Base-by-base conservation (phyloP, 208 protist genomes). In the Spongospora subterranea region DNA sequence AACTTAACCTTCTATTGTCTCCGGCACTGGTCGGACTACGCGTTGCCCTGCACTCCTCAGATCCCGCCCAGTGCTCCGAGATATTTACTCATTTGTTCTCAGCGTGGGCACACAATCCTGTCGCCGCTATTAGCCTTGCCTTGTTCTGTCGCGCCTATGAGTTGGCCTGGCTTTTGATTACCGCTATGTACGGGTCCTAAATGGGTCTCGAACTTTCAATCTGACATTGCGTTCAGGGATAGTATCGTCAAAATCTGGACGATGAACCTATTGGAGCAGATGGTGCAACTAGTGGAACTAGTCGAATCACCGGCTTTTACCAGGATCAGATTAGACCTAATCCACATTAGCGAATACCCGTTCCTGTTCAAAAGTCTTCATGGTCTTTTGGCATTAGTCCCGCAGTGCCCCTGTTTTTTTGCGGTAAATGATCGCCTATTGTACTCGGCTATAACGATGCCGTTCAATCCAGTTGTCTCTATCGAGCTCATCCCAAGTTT, bases 201-300 rank as follows among this genome's bases (percentile, higher is more conserved):
- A 20, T 82, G 71, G 71, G 50, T 6, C 24, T 60, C 24, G 24
- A 60, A n/a, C n/a, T 24, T 60, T 60, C 6, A 60, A 60, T 60
- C 71, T 82, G 71, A 82, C 71, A 43, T 35, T n/a, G n/a, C 17
- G 6, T 82, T 6, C n/a, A 82, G 71, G 71, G 71, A 82, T n/a
- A 20, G 71, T 82, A 6, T 82, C 35, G n/a, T 45, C 6, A 43
- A 35, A 6, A 40, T 43, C 71, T 82, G 50, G 50, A 29, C 71
- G 13, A 45, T 13, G 6, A n/a, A 82, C 71, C 6, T n/a, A n/a
- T 43, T 82, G 6, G 71, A 82, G 71, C 71, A 82, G 35, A n/a
- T 82, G 6, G n/a, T 82, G n/a, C 71, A 82, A n/a, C 71, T 82
- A 6, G n/a, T 82, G 6, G 71, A 82, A 43, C 71, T 82, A n/a